These are phyloP conservation scores for Casaregolazyma lundiana DNA, from an alignment of 1,139 yeast species.

Conservation along the genomic window DNA sequence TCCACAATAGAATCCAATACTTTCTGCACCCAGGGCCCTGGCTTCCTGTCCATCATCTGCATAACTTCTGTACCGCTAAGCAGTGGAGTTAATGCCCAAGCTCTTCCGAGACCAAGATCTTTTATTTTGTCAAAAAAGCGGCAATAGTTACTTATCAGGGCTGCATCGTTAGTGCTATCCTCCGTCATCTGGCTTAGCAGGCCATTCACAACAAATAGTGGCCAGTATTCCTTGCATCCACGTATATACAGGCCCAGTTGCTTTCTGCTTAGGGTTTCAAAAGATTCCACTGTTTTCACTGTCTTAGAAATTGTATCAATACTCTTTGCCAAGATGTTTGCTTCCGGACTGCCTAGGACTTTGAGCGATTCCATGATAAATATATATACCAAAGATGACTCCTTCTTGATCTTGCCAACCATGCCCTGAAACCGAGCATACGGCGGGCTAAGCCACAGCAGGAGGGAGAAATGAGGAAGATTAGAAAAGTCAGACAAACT, in stretches of 20 bases:
- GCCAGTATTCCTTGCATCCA: constrained; percentile 50
- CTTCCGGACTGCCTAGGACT: constrained; percentile 57
- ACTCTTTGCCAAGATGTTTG: constrained; percentile 46
- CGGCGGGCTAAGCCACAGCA: constrained; percentile 6
- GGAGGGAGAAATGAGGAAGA: constrained; percentile 2
- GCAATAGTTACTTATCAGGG: constrained; percentile 11
- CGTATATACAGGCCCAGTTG: constrained; percentile 59
- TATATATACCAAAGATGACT: constrained; percentile 36
- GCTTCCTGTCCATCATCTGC: constrained; percentile 48
- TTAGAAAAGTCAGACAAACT: neutral
- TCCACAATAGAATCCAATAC: constrained; percentile 51
- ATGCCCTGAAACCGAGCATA: constrained; percentile 42
- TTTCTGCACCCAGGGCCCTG: constrained; percentile 80
- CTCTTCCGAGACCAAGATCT: constrained; percentile 25
- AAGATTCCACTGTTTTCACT: constrained; percentile 23
- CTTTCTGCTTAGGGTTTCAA: constrained; percentile 38
- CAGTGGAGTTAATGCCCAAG: constrained; percentile 34
- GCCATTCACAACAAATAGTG: constrained; percentile 36
- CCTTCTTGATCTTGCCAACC: constrained; percentile 39
- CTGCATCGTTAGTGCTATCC: constrained; percentile 3
- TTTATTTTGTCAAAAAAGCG: constrained; percentile 20
- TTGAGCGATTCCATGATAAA: constrained; percentile 64
- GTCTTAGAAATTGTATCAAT: constrained; percentile 32
- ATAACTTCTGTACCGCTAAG: constrained; percentile 62
- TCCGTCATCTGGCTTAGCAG: constrained; percentile 18